A percentile compares a stretch with the other conserved stretches of the same genome.
These are phyloP conservation scores for Xanthoceras sorbifolium DNA, from an alignment of 345 rosid genomes.

Conservation along the genomic window DNA sequence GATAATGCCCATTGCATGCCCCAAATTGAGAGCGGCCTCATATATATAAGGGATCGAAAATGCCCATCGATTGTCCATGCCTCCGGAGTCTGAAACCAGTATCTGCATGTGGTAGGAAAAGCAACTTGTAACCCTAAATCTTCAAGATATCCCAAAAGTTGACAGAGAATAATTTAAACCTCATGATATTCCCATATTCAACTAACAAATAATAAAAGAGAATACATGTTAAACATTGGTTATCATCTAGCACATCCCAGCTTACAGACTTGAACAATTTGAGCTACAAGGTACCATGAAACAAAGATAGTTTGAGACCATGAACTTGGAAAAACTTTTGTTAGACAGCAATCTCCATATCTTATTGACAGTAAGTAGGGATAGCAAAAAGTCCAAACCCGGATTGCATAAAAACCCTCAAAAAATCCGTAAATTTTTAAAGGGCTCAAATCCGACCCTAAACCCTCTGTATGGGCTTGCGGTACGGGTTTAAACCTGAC, in stretches of 20 bases:
- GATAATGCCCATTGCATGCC: slow-evolving; percentile 94
- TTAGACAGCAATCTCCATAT: background rate
- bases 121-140: background rate
- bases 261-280: background rate
- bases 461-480: too few relatives aligned
- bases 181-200: background rate
- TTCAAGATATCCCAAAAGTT: background rate
- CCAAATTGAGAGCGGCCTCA: slow-evolving; percentile 98
- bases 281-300: too few relatives aligned
- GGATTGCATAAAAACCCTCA: too few relatives aligned
- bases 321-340: too few relatives aligned
- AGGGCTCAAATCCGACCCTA: too few relatives aligned
- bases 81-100: slow-evolving; percentile 98
- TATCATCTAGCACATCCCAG: background rate
- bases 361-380: background rate
- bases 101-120: slow-evolving; percentile 42
- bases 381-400: too few relatives aligned
- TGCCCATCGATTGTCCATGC: slow-evolving; percentile 92
- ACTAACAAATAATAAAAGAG: background rate
- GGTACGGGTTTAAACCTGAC: too few relatives aligned
- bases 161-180: background rate
- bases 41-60: slow-evolving; percentile 84
- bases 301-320: background rate
- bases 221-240: background rate
- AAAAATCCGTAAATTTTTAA: too few relatives aligned